Conservation (phyloP, 164 flowering plant species). For the Annona squamosa region DNA sequence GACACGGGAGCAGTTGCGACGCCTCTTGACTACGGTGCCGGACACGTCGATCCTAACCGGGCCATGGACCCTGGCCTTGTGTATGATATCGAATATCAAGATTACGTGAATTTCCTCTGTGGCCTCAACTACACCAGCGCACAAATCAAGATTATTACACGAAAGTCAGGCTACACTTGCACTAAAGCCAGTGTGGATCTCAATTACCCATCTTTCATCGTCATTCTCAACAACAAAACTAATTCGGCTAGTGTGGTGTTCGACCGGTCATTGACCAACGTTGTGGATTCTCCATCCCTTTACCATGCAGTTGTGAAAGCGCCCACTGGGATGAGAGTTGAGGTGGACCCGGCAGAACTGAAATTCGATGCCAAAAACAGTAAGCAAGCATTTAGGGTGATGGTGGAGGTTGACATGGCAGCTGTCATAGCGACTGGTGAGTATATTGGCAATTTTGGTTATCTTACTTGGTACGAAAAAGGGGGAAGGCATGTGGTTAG, state of each 20-base stretch:
- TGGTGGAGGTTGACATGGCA: constrained; percentile 23
- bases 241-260: constrained; percentile 14
- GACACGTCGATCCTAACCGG: constrained; percentile 30
- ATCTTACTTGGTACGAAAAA: constrained; percentile 41
- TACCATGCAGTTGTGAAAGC: constrained; percentile 12
- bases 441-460: constrained; percentile 30
- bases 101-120: constrained; percentile 29
- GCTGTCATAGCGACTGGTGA: background rate
- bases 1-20: constrained; percentile 15
- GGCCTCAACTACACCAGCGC: constrained; percentile 21
- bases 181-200: constrained; percentile 19
- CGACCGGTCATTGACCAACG: constrained; percentile 16
- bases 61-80: constrained; percentile 43
- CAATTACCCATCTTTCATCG: constrained; percentile 26
- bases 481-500: constrained; percentile 34
- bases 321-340: constrained; percentile 10
- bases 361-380: constrained; percentile 3
- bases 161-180: constrained; percentile 5
- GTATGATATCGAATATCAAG: constrained; percentile 23
- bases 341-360: constrained; percentile 5
- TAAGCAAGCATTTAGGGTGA: constrained; percentile 6
- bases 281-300: constrained; percentile 5
- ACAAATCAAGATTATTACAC: constrained; percentile 23
- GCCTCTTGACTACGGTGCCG: constrained; percentile 34
- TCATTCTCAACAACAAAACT: constrained; percentile 9